Evolutionary conservation across 441 rosid genomes (phyloP).

Genomic region (Populus hybrid): DNA sequence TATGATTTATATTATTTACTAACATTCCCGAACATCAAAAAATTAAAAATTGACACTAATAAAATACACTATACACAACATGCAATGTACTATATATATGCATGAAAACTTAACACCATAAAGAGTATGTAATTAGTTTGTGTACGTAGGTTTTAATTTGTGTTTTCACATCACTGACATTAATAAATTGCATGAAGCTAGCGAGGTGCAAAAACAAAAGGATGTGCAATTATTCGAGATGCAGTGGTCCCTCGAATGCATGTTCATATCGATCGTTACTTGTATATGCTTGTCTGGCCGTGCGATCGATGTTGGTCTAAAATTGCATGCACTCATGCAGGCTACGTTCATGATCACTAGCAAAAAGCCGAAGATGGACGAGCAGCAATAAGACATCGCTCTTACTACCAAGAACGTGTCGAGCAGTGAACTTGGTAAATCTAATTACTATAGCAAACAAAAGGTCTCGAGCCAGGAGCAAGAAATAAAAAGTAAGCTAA

Average conservation of each 20-base stretch:
- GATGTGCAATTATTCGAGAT: not conserved
- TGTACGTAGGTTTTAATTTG: no score
- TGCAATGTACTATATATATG: not conserved
- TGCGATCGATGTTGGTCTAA: not conserved
- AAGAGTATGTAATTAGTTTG: not conserved
- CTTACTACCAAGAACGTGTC: not conserved
- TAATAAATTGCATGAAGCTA: not conserved
- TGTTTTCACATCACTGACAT: not conserved
- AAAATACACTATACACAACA: no score
- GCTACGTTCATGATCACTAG: constrained; percentile 21
- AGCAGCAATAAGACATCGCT: not conserved
- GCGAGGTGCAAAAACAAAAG: not conserved
- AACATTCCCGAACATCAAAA: no score
- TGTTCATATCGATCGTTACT: not conserved
- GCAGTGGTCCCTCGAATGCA: not conserved
- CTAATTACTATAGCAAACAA: no score
- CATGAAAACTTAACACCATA: not conserved
- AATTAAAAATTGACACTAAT: no score
- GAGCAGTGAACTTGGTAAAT: not conserved
- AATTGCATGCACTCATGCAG: constrained; percentile 23
- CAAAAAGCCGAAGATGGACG: not conserved
- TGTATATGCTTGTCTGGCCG: not conserved
- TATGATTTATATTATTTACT: no score
- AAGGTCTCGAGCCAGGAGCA: not conserved
- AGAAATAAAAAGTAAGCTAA: not conserved